Evolutionary conservation across 441 rosid species (phyloP), one percentile per base, ranked within the genome.

Genomic region (Adansonia grandidieri): DNA sequence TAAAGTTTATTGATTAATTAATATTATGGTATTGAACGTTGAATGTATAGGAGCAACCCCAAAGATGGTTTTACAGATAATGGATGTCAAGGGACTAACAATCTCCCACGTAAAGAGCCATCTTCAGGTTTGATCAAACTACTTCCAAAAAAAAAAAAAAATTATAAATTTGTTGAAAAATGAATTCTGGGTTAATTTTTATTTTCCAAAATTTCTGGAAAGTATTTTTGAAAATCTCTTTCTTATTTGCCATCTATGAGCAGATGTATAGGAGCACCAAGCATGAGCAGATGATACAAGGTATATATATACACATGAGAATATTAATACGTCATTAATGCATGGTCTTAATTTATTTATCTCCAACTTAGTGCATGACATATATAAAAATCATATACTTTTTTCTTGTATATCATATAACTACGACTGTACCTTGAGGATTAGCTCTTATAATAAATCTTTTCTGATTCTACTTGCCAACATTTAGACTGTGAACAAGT

Each of bases 221-320:
- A 28, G 58, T 11, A 42, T 32, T 42, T 42, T 72, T 44, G 1
- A 2, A 71, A 60, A 53, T 2, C 0, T 48, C 24, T 57, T 42
- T 17, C 19, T 66, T 53, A 70, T 42, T 79, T 48, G 76, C 32
- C 5, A 11, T 73, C 7, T 11, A 15, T 81, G 80, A 10, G n/a
- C 86, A 91, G 93, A 91, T 91, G 93, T 88, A 87, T 85, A 87
- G 96, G 77, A 85, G 91, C 88, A 87, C 87, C 93, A 93, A 91
- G 89, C 88, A 88, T 78, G 97, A 93, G 74, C 91, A 89, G 83
- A 81, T 85, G 80, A 79, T 92, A 53, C 93, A 88, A 91, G 98
- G 98, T 32, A 32, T 32, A 32, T 32, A 32, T 95, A 87, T 47
- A 58, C n/a, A 68, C 10, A 64, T 32, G 62, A 56, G 76, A 57